Conservation (phyloP, 805 yeast genomes). For the Komagataella mondaviorum region DNA sequence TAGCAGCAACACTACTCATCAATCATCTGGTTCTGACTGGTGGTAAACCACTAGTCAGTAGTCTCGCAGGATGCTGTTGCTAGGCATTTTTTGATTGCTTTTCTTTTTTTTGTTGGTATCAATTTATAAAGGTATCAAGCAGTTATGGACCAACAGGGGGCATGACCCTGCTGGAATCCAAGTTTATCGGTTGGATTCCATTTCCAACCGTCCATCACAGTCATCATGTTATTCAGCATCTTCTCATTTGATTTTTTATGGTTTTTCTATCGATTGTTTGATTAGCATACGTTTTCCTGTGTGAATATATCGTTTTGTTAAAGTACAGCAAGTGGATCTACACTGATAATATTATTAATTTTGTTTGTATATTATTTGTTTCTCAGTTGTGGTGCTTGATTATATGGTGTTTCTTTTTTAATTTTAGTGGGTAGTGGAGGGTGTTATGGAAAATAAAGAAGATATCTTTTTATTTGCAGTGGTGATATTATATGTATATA, state of each 20-base stretch:
- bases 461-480: conserved; percentile 3
- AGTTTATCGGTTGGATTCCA: neutral
- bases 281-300: neutral
- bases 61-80: neutral
- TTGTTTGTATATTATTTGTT: conserved; percentile 2
- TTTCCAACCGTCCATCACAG: neutral
- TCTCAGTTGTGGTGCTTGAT: conserved; percentile 5
- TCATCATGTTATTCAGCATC: neutral
- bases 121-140: neutral
- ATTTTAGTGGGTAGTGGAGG: conserved; percentile 6
- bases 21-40: neutral
- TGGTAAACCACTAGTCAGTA: neutral
- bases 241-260: neutral
- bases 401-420: conserved; percentile 7
- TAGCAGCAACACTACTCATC: neutral
- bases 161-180: neutral
- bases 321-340: neutral
- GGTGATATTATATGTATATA: conserved; percentile 3
- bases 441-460: neutral
- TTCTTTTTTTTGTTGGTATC: neutral
- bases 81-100: neutral
- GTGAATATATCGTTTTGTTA: neutral
- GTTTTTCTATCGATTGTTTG: neutral
- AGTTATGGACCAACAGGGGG: neutral
- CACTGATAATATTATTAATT: neutral